phyloP scores from a whole-genome alignment of 2,329 filamentous ascomycete genomes.

The Akanthomyces uredinophilus region DNA sequence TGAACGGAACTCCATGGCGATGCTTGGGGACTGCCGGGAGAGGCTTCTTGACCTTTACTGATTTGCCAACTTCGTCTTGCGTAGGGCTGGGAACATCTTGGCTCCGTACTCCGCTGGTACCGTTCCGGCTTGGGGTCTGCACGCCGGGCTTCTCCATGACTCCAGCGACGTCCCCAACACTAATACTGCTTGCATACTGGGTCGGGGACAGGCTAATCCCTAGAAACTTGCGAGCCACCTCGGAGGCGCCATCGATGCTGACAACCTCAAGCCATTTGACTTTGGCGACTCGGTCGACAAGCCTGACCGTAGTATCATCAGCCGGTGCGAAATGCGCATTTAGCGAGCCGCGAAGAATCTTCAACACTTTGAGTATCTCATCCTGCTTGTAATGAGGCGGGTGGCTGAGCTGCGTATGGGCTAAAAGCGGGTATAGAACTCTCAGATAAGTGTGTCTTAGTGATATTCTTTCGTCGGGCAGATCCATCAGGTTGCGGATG shows the following conservation, averaged over 20 bases:
- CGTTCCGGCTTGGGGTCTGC: slow-evolving; percentile 67
- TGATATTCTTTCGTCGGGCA: slow-evolving; percentile 73
- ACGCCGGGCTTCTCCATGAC: slow-evolving; percentile 79
- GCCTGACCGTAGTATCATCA: slow-evolving; percentile 72
- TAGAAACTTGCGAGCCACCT: slow-evolving; percentile 55
- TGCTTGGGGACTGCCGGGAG: slow-evolving; percentile 53
- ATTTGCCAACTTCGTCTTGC: slow-evolving; percentile 20
- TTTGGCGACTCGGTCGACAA: slow-evolving; percentile 69
- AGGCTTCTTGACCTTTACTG: slow-evolving; percentile 38
- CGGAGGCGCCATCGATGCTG: slow-evolving; percentile 32
- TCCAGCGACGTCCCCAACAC: slow-evolving; percentile 71
- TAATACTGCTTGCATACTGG: slow-evolving; percentile 67
- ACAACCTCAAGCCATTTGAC: slow-evolving; percentile 61
- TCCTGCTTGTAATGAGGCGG: slow-evolving; percentile 88
- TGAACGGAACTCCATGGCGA: slow-evolving; percentile 45
- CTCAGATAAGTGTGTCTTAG: slow-evolving; percentile 91
- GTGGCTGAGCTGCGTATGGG: slow-evolving; percentile 82
- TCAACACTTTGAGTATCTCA: slow-evolving; percentile 72
- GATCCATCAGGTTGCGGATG: slow-evolving; percentile 90
- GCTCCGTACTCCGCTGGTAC: slow-evolving; percentile 23
- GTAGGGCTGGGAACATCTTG: slow-evolving; percentile 21
- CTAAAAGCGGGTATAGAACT: slow-evolving; percentile 83
- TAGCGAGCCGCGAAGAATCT: slow-evolving; percentile 59
- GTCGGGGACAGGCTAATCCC: slow-evolving; percentile 65
- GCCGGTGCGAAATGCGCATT: slow-evolving; percentile 74